Conservation (phyloP, 345 rosid genomes). For the Erucastrum elatum region DNA sequence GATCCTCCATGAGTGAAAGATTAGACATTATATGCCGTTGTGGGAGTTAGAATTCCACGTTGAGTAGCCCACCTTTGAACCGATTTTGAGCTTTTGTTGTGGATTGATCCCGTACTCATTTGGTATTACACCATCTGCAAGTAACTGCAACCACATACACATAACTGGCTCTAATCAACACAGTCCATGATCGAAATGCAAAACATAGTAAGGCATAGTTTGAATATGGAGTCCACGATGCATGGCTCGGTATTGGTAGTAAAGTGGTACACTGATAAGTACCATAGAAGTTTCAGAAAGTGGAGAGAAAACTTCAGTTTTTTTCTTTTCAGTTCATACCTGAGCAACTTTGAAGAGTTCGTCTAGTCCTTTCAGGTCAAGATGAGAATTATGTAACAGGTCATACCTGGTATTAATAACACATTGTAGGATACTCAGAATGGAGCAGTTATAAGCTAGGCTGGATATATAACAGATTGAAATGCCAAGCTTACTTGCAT, state of each 20-base stretch:
- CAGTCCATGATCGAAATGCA: constrained; percentile 2
- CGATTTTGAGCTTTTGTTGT: constrained; percentile 88
- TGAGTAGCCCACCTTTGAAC: constrained; percentile 70
- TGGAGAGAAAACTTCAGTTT: constrained; percentile 1
- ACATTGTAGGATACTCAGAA: constrained; percentile 14
- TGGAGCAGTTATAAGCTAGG: not conserved
- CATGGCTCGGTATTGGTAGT: not conserved
- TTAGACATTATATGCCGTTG: not conserved
- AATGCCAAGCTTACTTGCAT: constrained; percentile 81
- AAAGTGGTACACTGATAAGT: not conserved
- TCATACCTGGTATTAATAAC: constrained; percentile 62
- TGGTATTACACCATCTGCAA: constrained; percentile 98
- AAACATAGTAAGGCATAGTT: not conserved
- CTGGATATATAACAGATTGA: not conserved
- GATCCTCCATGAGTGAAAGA: not conserved
- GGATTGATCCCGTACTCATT: constrained; percentile 98
- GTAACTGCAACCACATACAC: constrained; percentile 60
- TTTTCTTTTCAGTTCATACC: constrained; percentile 46
- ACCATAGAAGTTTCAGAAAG: not conserved
- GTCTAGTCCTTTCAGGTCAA: constrained; percentile 76
- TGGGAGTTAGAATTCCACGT: constrained; percentile 1
- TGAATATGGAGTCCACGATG: not conserved
- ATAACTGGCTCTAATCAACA: constrained; percentile 13
- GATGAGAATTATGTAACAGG: constrained; percentile 96
- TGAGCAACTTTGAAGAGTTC: constrained; percentile 94